Conservation (phyloP, 2,329 filamentous ascomycete genomes). For the Dothideomycetes sp. region DNA sequence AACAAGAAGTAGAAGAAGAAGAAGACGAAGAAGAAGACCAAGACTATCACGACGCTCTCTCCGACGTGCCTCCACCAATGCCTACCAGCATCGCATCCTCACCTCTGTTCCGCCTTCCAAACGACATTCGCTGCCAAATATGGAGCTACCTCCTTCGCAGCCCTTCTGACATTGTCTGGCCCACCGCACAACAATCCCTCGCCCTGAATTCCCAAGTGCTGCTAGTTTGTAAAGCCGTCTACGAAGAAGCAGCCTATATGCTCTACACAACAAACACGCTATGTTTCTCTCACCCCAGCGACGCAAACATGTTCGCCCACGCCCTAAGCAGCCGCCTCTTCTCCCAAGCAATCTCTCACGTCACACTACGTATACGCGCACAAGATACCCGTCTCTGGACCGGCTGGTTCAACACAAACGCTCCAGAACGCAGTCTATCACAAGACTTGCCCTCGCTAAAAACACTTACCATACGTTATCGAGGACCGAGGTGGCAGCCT, state of each 20-base stretch:
- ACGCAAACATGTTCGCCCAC: slow-evolving; percentile 31
- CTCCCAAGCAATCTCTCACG: slow-evolving; percentile 15
- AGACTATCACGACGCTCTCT: slow-evolving; percentile 18
- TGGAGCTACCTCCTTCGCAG: slow-evolving; percentile 25
- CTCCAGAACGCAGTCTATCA: slow-evolving; percentile 23
- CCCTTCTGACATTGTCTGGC: slow-evolving; percentile 24
- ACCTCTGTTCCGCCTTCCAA: slow-evolving; percentile 27
- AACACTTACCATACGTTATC: slow-evolving; percentile 24
- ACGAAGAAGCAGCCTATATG: slow-evolving; percentile 25
- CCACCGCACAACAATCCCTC: slow-evolving; percentile 15
- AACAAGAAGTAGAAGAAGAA: neutral
- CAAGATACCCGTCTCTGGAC: slow-evolving; percentile 30
- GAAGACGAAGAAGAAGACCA: slow-evolving; percentile 15
- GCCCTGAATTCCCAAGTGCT: slow-evolving; percentile 25
- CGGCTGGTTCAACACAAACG: slow-evolving; percentile 26
- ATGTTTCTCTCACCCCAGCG: slow-evolving; percentile 28
- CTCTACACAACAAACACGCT: slow-evolving; percentile 29
- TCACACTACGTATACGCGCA: slow-evolving; percentile 26
- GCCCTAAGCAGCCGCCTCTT: slow-evolving; percentile 20
- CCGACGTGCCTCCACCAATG: slow-evolving; percentile 5
- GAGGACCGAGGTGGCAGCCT: slow-evolving; percentile 25
- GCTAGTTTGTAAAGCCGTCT: slow-evolving; percentile 23
- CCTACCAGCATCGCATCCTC: slow-evolving; percentile 21
- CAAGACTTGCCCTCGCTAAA: slow-evolving; percentile 26
- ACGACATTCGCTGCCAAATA: slow-evolving; percentile 29